Evolutionary conservation across 805 yeast genomes (phyloP), one percentile per base, ranked within the genome.

Genomic region (Candida vaughaniae): DNA sequence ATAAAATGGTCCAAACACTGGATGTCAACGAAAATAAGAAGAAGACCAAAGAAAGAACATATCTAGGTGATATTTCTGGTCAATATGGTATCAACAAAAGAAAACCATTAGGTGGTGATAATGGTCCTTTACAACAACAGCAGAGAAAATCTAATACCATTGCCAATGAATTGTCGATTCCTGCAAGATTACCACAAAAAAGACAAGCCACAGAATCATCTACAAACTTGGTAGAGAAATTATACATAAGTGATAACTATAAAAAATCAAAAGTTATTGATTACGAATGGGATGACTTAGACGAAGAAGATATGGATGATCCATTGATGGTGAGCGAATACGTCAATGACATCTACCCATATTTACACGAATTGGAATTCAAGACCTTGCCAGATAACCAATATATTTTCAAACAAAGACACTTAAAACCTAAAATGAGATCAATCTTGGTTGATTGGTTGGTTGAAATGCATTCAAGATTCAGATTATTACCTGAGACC

Each of bases 401-500:
- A 46, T 86, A 85, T 56, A 61, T 85, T 25, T 69, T 64, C 43
- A 72, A 78, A 60, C 85, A 82, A 56, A 72, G 75, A 34, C 78
- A 79, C 42, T 61, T 87, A 48, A 78, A 83, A 51, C 95, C 96
- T 39, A 77, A 79, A 43, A 84, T 85, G 85, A 75, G 97, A 48
- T 81, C 88, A 6, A 85, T 89, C 35, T 66, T 89, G 41, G 87
- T 89, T n/a, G 96, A 90, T 62, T 89, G 97, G 97, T 70, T 89
- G 48, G 87, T 87, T 8, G 95, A 87, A 56, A 90, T 89, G 57
- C 96, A 88, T 64, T 69, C 80, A 48, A 75, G 86, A 56, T 89
- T 89, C 62, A 75, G 90, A 47, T 72, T 90, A 45, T 70, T 84
- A 29, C 95, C 95, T 1, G 96, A 89, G 61, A 86, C 95, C 6